Conservation (phyloP, 192 early-diverging fungal genomes). For the Geranomyces variabilis region DNA sequence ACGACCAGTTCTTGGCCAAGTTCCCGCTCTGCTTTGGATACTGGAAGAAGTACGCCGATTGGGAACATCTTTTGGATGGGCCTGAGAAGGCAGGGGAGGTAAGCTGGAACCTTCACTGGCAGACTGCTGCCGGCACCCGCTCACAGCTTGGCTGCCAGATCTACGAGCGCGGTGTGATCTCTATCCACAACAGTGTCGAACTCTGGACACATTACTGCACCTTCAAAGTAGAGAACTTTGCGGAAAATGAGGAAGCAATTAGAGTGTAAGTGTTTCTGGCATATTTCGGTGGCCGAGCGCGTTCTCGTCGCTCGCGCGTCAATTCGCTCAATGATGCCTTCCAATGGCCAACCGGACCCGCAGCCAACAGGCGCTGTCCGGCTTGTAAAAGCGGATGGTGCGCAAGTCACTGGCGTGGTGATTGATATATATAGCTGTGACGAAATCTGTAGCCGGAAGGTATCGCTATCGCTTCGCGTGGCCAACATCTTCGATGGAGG, state of each 20-base stretch:
- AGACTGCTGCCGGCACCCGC: not conserved
- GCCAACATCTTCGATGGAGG: no score
- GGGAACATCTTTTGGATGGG: constrained; percentile 57
- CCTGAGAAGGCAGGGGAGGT: constrained; percentile 66
- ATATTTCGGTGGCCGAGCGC: not conserved
- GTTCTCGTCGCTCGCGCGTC: not conserved
- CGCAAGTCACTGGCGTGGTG: no score
- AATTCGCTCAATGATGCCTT: not conserved
- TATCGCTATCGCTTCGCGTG: no score
- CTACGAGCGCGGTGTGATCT: constrained; percentile 69
- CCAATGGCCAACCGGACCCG: constrained; percentile 13
- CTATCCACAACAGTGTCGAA: constrained; percentile 71
- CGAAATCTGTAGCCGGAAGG: no score
- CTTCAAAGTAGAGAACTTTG: constrained; percentile 61
- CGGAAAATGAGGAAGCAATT: constrained; percentile 54
- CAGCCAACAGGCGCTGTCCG: not conserved
- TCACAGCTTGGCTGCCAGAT: constrained; percentile 48
- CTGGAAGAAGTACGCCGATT: constrained; percentile 79
- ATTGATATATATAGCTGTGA: no score
- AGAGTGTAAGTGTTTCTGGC: constrained; percentile 53
- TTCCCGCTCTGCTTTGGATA: constrained; percentile 81
- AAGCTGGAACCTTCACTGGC: not conserved
- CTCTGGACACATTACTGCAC: constrained; percentile 74
- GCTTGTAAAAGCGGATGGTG: no score
- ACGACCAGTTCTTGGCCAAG: constrained; percentile 68